Evolutionary conservation across 2,329 filamentous ascomycete species (phyloP).

Genomic region (Alternaria alternata): DNA sequence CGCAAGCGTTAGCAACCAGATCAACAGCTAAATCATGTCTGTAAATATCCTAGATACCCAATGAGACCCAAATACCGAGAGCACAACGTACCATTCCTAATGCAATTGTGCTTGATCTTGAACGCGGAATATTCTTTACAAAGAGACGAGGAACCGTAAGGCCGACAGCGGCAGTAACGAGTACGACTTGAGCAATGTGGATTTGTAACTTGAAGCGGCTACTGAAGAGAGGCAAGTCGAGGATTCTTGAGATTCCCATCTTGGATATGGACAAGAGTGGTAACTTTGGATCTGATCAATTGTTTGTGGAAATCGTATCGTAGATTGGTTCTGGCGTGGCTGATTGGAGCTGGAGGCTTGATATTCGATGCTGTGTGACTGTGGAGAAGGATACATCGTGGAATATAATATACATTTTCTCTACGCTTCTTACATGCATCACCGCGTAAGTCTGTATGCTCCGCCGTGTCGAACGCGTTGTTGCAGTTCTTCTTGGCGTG

Average conservation of each 20-base stretch:
- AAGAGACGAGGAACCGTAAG: constrained; percentile 30
- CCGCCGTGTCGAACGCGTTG: constrained; percentile 1
- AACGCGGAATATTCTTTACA: constrained; percentile 32
- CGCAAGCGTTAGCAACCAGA: background rate
- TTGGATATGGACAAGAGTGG: background rate
- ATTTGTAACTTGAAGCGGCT: constrained; percentile 26
- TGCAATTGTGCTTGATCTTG: constrained; percentile 31
- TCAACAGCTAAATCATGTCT: background rate
- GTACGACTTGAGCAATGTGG: constrained; percentile 22
- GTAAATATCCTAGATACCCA: background rate
- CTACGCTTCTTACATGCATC: background rate
- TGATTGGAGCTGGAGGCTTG: background rate
- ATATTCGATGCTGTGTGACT: background rate
- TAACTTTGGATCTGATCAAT: background rate
- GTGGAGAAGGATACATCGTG: background rate
- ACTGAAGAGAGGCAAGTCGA: constrained; percentile 38
- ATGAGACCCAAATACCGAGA: background rate
- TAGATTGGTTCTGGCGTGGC: background rate
- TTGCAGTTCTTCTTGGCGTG: background rate
- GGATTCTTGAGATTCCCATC: constrained; percentile 23
- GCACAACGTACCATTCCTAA: background rate
- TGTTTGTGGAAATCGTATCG: background rate
- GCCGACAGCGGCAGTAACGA: constrained; percentile 21
- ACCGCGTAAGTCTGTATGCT: background rate
- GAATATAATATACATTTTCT: background rate